Conservation (phyloP, 768 basidiomycete species). For the Pisolithus albus region DNA sequence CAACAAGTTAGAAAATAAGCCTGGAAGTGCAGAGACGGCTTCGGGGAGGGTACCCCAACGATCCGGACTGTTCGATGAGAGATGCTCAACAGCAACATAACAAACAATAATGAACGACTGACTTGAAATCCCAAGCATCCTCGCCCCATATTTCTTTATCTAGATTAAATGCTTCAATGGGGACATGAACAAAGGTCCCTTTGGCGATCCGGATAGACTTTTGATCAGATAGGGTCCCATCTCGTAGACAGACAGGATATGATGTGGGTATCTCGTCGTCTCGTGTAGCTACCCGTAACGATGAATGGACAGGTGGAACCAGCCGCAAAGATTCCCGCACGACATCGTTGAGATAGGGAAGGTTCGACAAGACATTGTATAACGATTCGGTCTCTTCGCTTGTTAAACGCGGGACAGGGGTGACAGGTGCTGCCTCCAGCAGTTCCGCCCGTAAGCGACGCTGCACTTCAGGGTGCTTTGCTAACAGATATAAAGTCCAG, state of each 20-base stretch:
- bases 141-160: slow-evolving; percentile 75
- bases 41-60: slow-evolving; percentile 77
- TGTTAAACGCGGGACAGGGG: slow-evolving; percentile 39
- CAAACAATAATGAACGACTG: slow-evolving; percentile 17
- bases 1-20: slow-evolving; percentile 62
- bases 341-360: slow-evolving; percentile 73
- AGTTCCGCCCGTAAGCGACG: slow-evolving; percentile 66
- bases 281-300: slow-evolving; percentile 67
- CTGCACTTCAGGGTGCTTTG: slow-evolving; percentile 61
- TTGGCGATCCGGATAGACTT: slow-evolving; percentile 49
- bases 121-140: slow-evolving; percentile 80
- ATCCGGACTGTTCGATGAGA: slow-evolving; percentile 50
- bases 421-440: slow-evolving; percentile 35
- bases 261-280: slow-evolving; percentile 74
- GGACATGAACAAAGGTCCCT: slow-evolving; percentile 70
- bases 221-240: slow-evolving; percentile 39
- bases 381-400: slow-evolving; percentile 62
- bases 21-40: slow-evolving; percentile 57
- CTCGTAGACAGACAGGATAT: slow-evolving; percentile 48
- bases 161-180: slow-evolving; percentile 74
- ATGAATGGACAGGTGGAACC: slow-evolving; percentile 75
- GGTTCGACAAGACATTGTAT: slow-evolving; percentile 46
- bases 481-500: slow-evolving; percentile 76
- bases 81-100: background rate
- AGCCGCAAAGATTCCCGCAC: slow-evolving; percentile 71